These are phyloP conservation scores for Penicillium pancosmium DNA, from an alignment of 495 filamentous ascomycete genomes.

Conservation along the genomic window DNA sequence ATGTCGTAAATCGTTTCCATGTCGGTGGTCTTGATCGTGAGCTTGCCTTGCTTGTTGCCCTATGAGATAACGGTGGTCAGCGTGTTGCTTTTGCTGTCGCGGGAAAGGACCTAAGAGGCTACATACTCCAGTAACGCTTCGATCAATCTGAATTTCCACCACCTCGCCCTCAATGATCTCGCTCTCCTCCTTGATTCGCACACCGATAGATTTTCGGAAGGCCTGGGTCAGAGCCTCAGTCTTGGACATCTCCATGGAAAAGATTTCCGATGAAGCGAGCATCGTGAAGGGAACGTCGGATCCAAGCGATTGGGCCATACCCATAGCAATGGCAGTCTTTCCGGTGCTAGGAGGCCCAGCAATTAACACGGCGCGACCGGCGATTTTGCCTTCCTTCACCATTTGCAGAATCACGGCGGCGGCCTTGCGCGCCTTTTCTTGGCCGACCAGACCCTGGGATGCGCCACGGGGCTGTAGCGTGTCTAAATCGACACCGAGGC, in stretches of 20 bases:
- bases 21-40: constrained; percentile 99
- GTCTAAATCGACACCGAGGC: constrained; percentile 89
- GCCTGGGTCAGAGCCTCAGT: constrained; percentile 97
- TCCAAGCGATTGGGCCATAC: constrained; percentile 94
- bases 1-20: constrained; percentile 99
- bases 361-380: constrained; percentile 91
- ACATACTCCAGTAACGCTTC: constrained; percentile 85
- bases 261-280: constrained; percentile 93
- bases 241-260: constrained; percentile 98
- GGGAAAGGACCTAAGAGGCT: neutral
- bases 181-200: constrained; percentile 96
- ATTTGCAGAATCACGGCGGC: constrained; percentile 95
- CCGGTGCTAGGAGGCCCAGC: constrained; percentile 97
- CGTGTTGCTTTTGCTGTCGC: constrained; percentile 3
- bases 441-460: constrained; percentile 97
- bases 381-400: constrained; percentile 98
- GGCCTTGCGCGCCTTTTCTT: constrained; percentile 94
- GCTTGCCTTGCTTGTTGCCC: constrained; percentile 95
- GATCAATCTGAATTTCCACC: constrained; percentile 98
- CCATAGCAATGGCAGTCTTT: constrained; percentile 98
- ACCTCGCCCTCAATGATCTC: constrained; percentile 99
- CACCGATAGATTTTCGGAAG: constrained; percentile 95
- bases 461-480: constrained; percentile 81
- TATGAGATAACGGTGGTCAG: constrained; percentile 33
- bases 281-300: constrained; percentile 95